Base-by-base conservation (phyloP, 305 asterid species). In the Plantago coronopus region DNA sequence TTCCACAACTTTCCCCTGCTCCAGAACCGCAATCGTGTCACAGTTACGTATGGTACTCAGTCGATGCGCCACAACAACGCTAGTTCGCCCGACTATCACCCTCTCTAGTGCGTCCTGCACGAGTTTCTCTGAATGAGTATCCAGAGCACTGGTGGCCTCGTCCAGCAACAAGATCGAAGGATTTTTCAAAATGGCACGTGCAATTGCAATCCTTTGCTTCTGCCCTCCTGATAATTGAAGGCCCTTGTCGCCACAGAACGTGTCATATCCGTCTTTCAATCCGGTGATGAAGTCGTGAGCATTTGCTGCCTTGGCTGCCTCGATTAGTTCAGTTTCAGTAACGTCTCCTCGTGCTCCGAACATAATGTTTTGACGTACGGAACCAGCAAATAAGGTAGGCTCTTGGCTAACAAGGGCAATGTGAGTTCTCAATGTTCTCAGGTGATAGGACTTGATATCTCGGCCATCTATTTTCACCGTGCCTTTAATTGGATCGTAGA, bases 81-180 rank as follows among this genome's bases (percentile, higher is more conserved):
- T 91, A 0, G 96, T 86, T 65, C 98, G 54, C 17, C 96, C 90
- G 0, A 91, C 79, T 94, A 85, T 88, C 59, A 90, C 87, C 15
- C 89, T 62, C 66, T 88, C 96, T 0, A 90, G 72, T 5, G 97
- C 96, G 20, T 90, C 94, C 38, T 88, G 96, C 19, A 88, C 96
- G 18, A 81, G 76, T 51, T 82, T 85, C 79, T 91, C 96, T 2
- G 94, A 91, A 14, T 74, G 89, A 0, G 88, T 76, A 65, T 91
- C 97, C 20, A 91, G 65, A 0, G 97, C 97, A 53, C 97, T 90
- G 0, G 96, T 88, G 0, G 96, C 97, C 76, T 90, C 97, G 34
- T 88, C 96, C 1, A 88, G 66, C 50, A 91, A 43, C 72, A 91
- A 46, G 1, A 91, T 71, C 0, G 80, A 68, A 0, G 96, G 95